Conservation (phyloP, 169 alveolate species). For the Plasmodium berghei region DNA sequence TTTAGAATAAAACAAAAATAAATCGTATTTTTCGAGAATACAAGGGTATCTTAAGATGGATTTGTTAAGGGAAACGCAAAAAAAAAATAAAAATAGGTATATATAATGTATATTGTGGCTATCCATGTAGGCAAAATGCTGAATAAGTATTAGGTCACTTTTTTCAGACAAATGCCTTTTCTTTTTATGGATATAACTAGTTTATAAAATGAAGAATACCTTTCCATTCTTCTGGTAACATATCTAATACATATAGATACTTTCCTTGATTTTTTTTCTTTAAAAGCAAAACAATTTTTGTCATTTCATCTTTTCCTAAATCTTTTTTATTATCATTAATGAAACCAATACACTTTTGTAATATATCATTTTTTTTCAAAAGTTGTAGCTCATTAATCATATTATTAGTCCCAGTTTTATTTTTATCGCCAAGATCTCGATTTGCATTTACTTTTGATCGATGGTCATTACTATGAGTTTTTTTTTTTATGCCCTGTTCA, state of each 20-base stretch:
- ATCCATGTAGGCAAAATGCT: no score
- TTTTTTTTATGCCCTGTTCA: not conserved
- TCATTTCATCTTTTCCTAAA: slow-evolving; percentile 60
- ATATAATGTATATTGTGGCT: not conserved
- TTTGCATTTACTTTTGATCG: not conserved
- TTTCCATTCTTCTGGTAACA: slow-evolving; percentile 76
- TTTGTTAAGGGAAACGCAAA: no score
- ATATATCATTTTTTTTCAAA: slow-evolving; percentile 40
- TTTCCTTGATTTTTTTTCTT: slow-evolving; percentile 36
- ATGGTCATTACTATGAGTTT: not conserved
- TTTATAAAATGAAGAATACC: slow-evolving; percentile 23
- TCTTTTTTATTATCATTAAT: slow-evolving; percentile 36
- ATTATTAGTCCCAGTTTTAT: not conserved
- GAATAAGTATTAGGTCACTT: no score
- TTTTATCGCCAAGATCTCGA: not conserved
- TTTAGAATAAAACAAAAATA: no score
- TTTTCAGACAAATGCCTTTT: no score
- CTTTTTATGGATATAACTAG: not conserved
- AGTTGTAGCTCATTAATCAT: not conserved
- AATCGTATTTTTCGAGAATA: no score
- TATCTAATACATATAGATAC: slow-evolving; percentile 37
- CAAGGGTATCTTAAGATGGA: no score
- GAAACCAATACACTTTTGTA: slow-evolving; percentile 37
- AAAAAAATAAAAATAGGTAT: no score
- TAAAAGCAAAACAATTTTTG: slow-evolving; percentile 57